These are phyloP conservation scores for Saussurea involucrata DNA, from an alignment of 129 eudicot species.

Conservation along the genomic window DNA sequence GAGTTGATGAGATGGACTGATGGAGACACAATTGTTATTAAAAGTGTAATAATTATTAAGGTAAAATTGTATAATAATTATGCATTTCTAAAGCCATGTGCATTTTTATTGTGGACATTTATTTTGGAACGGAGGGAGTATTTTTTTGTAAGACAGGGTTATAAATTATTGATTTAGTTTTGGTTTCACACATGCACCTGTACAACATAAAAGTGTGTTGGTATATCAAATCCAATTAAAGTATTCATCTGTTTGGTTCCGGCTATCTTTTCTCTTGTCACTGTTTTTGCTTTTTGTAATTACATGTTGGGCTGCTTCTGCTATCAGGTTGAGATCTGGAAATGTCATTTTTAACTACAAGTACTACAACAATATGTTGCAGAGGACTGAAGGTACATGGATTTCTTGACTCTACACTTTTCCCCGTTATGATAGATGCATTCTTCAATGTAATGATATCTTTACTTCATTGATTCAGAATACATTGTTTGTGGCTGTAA, in stretches of 20 bases:
- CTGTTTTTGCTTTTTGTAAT: not conserved
- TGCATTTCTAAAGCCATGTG: not conserved
- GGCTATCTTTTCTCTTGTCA: not conserved
- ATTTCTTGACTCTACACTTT: not conserved
- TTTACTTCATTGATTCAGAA: not conserved
- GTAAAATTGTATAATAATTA: not conserved
- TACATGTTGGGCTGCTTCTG: constrained; percentile 14
- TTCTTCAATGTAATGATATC: not conserved
- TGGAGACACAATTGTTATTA: not conserved
- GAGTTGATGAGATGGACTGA: not conserved
- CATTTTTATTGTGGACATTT: not conserved
- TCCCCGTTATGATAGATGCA: not conserved
- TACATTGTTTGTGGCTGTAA: not conserved
- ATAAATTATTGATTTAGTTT: not conserved
- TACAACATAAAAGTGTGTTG: not conserved
- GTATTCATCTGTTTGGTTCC: not conserved
- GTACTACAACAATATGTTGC: constrained; percentile 73
- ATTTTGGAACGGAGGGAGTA: not conserved
- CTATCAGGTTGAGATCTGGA: constrained; percentile 81
- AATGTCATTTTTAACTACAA: constrained; percentile 88
- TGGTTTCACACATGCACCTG: not conserved
- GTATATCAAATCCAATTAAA: not conserved
- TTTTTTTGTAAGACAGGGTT: not conserved
- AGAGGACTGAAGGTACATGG: constrained; percentile 86
- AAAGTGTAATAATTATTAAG: not conserved